Base-by-base conservation (phyloP, 306 rosid genomes). In the Crotalaria pallida region DNA sequence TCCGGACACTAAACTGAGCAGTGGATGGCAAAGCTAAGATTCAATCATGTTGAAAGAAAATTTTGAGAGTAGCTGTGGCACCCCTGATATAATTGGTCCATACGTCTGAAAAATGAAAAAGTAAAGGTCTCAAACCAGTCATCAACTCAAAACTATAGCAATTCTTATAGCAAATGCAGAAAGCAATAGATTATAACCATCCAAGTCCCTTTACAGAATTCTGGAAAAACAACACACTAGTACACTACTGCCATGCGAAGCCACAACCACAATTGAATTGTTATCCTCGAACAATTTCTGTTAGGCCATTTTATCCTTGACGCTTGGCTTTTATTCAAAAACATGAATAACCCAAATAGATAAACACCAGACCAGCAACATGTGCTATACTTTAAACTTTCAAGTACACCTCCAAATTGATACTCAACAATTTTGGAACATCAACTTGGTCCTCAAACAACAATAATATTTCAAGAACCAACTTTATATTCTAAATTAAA, bases 41-140 rank as follows among this genome's bases (percentile, higher is more conserved):
- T 70, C 86, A 0, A 90, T 76, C 59, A 90, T 74, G 80, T 90
- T 87, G 88, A 87, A 74, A 33, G 90, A 81, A 73, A 81, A 90
- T 58, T 88, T 87, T 10, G 97, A 85, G 38, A 94, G 87, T 24
- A 90, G 79, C 81, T 87, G 95, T 0, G 97, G 94, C 10, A 94
- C 77, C 11, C 85, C 88, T 1, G 97, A 87, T 79, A 94, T 88
- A 15, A 94, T 52, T 5, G 80, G 84, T 62, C 98, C 98, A 53
- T 90, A 94, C 3, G 89, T 90, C 97, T 90, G 80, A 88, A 85
- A 76, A 33, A 49, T 69, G 18, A 72, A 74, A 38, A 60, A 31
- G 16, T 7, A 59, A 49, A 49, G 7, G 12, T 6, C 1, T 57
- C 49, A 79, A 38, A 3, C 24, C 16, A 58, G 16, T 31, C 56